Base-by-base conservation (phyloP, 148 eudicot genomes). In the Diospyros lotus region DNA sequence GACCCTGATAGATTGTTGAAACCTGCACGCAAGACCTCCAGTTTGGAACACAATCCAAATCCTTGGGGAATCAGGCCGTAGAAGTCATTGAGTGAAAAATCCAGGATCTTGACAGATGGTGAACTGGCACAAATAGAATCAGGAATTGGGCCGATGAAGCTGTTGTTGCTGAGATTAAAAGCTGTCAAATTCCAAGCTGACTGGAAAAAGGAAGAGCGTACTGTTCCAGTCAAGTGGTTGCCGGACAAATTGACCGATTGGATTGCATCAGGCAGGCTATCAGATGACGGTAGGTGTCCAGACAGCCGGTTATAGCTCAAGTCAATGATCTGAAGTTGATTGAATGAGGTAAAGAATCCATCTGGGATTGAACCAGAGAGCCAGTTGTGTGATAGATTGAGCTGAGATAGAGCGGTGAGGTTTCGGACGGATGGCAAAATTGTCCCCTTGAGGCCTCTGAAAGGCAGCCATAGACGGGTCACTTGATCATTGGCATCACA, bases 351-450 rank as follows among this genome's bases (percentile, higher is more conserved):
- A 73, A 94, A 94, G 72, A 94, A 64, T 17, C 84, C 78, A 65
- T 59, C 76, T 3, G 98, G 96, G 50, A 94, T 81, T 9, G 86
- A 69, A 64, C 97, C 92, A 44, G 85, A 79, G 64, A 94, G 79
- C 42, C 48, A 77, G 81, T 94, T 94, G 53, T 75, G 69, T 2
- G 98, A 90, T 3, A 94, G 88, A 77, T 87, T 84, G 63, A 94
- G 87, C 15, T 82, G 78, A 66, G 87, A 68, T 56, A 94, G 91
- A 40, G 61, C 40, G 28, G 75, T 76, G 79, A 94, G 93, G 58
- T 74, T 85, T 50, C 56, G 80, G 66, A 94, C 28, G 56, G 90
- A 81, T 9, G 81, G 77, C 3, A 80, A 77, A 76, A 89, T 82
- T 62, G 46, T 46, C 0, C 97, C 97, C 48, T 15, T 48, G 50